phyloP scores from a whole-genome alignment of 805 yeast species.

The Sugiyamaella qingdaonensis region DNA sequence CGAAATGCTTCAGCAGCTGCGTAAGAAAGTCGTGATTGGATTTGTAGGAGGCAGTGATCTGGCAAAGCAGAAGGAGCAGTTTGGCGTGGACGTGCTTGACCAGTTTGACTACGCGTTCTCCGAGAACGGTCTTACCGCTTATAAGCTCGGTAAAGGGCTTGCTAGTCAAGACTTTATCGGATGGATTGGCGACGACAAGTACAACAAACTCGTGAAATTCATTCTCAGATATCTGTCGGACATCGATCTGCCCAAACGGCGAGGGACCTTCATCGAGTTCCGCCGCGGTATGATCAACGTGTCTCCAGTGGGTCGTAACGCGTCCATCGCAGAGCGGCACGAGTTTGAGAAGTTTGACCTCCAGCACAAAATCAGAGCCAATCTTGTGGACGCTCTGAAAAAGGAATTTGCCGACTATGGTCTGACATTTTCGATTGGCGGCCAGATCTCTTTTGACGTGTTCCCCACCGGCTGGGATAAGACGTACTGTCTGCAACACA shows the following conservation, averaged over 20 bases:
- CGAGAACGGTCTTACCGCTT: constrained; percentile 98
- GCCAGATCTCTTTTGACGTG: constrained; percentile 98
- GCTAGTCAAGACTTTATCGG: constrained; percentile 91
- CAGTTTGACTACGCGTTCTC: constrained; percentile 94
- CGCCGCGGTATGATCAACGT: constrained; percentile 99
- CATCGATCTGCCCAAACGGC: constrained; percentile 89
- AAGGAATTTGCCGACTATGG: constrained; percentile 77
- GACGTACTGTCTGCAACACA: constrained; percentile 95
- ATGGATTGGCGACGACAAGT: constrained; percentile 95
- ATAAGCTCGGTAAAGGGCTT: constrained; percentile 80
- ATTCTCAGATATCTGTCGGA: constrained; percentile 79
- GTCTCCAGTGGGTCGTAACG: constrained; percentile 99
- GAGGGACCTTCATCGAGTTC: constrained; percentile 98
- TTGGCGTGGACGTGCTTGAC: constrained; percentile 69
- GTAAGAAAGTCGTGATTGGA: constrained; percentile 92
- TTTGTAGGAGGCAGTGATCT: constrained; percentile 98
- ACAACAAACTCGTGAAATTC: constrained; percentile 83
- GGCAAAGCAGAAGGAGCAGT: constrained; percentile 91
- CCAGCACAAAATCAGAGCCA: constrained; percentile 74
- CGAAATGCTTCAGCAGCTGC: constrained; percentile 62
- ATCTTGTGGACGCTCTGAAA: constrained; percentile 79
- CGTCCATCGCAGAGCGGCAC: constrained; percentile 87
- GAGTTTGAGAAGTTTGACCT: constrained; percentile 86
- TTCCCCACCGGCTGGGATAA: constrained; percentile 99
- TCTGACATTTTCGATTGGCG: constrained; percentile 96